Evolutionary conservation across 179 eudicot species (phyloP).

Genomic region (Heliamphora pulchella): DNA sequence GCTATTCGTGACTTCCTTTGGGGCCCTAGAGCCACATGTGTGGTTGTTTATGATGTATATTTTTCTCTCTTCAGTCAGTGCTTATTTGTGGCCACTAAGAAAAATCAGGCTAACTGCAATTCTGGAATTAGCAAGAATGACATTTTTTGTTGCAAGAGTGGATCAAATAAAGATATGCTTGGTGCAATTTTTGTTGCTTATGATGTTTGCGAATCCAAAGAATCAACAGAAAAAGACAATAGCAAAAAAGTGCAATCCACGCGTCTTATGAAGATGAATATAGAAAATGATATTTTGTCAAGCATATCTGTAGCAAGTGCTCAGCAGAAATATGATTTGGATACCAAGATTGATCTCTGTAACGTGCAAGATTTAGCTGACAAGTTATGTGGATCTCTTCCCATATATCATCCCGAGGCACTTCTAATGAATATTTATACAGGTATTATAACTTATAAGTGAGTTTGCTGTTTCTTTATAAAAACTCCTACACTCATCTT

Average conservation of each 20-base stretch:
- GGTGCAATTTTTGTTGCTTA: slow-evolving; percentile 22
- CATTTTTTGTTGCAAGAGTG: slow-evolving; percentile 17
- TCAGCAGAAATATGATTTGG: slow-evolving; percentile 21
- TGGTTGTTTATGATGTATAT: slow-evolving; percentile 54
- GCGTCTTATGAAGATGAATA: slow-evolving; percentile 31
- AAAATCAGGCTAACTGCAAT: slow-evolving; percentile 18
- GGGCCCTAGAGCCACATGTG: slow-evolving; percentile 58
- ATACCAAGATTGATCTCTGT: slow-evolving; percentile 25
- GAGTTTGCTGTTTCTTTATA: neutral
- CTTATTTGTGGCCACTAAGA: slow-evolving; percentile 31
- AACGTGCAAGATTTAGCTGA: slow-evolving; percentile 56
- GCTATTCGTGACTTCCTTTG: slow-evolving; percentile 51
- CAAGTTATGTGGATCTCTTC: slow-evolving; percentile 48
- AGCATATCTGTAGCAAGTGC: slow-evolving; percentile 24
- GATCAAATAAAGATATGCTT: slow-evolving; percentile 15
- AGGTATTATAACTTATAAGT: slow-evolving; percentile 37
- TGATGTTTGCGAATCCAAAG: slow-evolving; percentile 25
- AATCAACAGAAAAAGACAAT: slow-evolving; percentile 26
- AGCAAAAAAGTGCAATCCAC: slow-evolving; percentile 17
- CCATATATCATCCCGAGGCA: slow-evolving; percentile 72
- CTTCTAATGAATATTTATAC: slow-evolving; percentile 62
- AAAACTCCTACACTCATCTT: neutral
- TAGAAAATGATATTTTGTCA: slow-evolving; percentile 21
- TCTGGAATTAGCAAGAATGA: slow-evolving; percentile 13
- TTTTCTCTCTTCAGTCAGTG: slow-evolving; percentile 67